These are phyloP conservation scores for Porphyra umbilicalis DNA, from an alignment of 31 red algal species.

Conservation along the genomic window DNA sequence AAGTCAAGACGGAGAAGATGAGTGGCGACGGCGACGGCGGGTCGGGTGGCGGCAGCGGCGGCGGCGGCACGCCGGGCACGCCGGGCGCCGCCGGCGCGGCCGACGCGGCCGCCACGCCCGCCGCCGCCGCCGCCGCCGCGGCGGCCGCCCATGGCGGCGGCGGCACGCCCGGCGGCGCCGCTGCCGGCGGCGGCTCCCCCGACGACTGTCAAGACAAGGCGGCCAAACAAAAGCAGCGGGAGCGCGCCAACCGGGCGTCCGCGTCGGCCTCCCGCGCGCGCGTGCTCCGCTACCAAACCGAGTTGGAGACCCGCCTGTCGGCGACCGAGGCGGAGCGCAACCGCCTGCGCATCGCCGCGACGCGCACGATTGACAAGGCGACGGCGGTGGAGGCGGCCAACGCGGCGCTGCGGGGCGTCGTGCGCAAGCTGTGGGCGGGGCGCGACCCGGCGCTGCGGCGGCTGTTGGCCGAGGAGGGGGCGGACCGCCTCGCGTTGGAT, in stretches of 20 bases:
- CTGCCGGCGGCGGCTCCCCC: slow-evolving; percentile 33
- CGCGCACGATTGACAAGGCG: background rate
- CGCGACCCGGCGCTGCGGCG: background rate
- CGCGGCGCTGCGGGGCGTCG: background rate
- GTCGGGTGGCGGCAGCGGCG: background rate
- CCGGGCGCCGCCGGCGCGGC: background rate
- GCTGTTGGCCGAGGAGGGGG: background rate
- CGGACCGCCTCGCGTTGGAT: background rate
- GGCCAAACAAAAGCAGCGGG: slow-evolving; percentile 57
- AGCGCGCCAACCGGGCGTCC: slow-evolving; percentile 57
- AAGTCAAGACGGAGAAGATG: slow-evolving; percentile 63
- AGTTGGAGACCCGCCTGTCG: slow-evolving; percentile 44
- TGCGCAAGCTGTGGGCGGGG: background rate
- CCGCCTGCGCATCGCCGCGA: background rate
- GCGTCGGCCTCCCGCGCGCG: slow-evolving; percentile 52
- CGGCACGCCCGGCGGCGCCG: slow-evolving; percentile 32
- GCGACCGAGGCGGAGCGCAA: slow-evolving; percentile 62
- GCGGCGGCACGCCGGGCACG: background rate
- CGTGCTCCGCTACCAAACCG: slow-evolving; percentile 49
- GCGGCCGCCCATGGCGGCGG: slow-evolving; percentile 35
- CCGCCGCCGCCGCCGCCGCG: background rate
- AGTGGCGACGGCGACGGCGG: background rate
- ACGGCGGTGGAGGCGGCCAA: background rate
- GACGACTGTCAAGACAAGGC: slow-evolving; percentile 61
- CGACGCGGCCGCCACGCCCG: background rate